phyloP scores from a whole-genome alignment of 139 green algal genomes.

The Gonium pectorale region DNA sequence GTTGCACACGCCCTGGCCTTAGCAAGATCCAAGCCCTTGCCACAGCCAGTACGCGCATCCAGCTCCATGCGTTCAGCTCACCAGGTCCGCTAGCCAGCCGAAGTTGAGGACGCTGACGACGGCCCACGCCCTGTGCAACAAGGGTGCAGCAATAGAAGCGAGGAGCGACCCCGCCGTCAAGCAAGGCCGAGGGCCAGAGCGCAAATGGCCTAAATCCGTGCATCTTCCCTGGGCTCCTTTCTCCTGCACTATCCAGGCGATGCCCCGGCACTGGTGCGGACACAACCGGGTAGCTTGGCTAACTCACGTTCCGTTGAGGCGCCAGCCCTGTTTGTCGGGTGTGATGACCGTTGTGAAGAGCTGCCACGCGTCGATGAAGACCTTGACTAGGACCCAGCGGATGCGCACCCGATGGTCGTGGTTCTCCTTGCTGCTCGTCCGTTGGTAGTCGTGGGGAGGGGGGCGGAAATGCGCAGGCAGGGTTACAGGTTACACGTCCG shows the following conservation, averaged over 20 bases:
- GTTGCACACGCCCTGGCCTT: no score
- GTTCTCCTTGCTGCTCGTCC: slow-evolving; percentile 39
- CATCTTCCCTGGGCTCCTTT: not conserved
- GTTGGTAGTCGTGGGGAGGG: no score
- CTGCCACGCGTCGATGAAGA: slow-evolving; percentile 36
- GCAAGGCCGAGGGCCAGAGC: not conserved
- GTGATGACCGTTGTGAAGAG: slow-evolving; percentile 12
- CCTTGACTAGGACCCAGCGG: slow-evolving; percentile 25
- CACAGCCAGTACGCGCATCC: no score
- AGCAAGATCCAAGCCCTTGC: no score
- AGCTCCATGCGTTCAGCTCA: not conserved
- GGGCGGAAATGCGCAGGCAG: no score
- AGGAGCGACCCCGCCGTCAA: not conserved
- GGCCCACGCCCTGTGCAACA: not conserved
- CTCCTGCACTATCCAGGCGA: not conserved
- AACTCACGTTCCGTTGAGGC: not conserved
- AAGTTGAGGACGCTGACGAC: not conserved
- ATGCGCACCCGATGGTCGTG: not conserved
- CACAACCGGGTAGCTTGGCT: not conserved
- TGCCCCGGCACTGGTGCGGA: not conserved
- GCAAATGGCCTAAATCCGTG: not conserved
- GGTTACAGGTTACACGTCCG: no score
- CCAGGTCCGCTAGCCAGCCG: not conserved
- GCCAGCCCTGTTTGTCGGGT: slow-evolving; percentile 20
- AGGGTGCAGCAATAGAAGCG: not conserved